Evolutionary conservation across 345 rosid genomes (phyloP), one percentile per base, ranked within the genome.

Genomic region (Pistacia integerrima): DNA sequence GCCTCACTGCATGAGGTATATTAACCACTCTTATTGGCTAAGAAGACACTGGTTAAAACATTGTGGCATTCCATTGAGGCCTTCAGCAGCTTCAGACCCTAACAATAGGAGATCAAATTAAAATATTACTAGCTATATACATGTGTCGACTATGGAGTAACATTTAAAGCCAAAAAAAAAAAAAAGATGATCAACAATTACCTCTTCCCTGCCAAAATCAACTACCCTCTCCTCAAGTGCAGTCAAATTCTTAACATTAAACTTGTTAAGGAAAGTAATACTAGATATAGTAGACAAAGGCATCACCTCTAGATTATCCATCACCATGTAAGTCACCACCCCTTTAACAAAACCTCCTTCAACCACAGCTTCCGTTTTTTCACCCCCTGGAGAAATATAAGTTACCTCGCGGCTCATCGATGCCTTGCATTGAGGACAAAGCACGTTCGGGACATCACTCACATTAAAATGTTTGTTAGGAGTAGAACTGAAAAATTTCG

Each of bases 301-400:
- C 36, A n/a, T 56, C 56, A 83, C 75, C 5, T 6, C 46, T 25
- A 87, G 70, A 71, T 79, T 77, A 60, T 79, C 87, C 79, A 64
- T 85, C 51, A 83, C 77, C 85, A 81, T 78, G 54, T 81, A 81
- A 0, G 82, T 77, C 4, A 83, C 70, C 33, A 67, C 58, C 0
- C 77, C 84, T 63, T 80, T 86, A 81, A 82, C 77, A 18, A 28
- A 67, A 2, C 76, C 77, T 28, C 67, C 70, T 22, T 58, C 44
- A 76, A 1, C 17, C 4, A 20, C 0, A 2, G 51, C 11, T 13
- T 0, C 17, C 2, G 0, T 1, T 1, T 7, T 51, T 8, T 33
- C 54, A 6, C 18, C 3, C 1, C 41, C 12, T 1, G 20, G 13
- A 33, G 5, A 1, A 28, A 65, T 22, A 65, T n/a, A 64, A 11